These are phyloP conservation scores for Incumbomyces delicatus DNA, from an alignment of 2,329 filamentous ascomycete species.

Conservation along the genomic window DNA sequence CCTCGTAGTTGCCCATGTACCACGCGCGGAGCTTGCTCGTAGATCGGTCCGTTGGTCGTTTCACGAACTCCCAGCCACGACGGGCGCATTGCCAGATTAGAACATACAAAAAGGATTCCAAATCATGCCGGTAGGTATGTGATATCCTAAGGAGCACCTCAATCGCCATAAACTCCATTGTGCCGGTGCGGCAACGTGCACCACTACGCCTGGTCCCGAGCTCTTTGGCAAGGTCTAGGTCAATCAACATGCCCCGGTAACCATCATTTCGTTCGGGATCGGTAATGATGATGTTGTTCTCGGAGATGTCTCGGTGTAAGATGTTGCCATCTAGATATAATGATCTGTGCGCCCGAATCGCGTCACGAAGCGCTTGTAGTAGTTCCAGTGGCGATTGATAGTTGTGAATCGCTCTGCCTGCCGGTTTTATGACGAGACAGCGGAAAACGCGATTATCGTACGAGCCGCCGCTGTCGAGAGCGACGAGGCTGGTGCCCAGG, in stretches of 20 bases:
- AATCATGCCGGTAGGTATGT: neutral
- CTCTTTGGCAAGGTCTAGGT: constrained; percentile 27
- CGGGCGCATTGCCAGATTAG: too few relatives aligned
- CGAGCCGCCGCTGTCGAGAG: neutral
- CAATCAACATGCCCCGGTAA: constrained; percentile 27
- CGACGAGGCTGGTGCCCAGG: neutral
- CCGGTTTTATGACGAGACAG: constrained; percentile 25
- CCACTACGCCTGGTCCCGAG: constrained; percentile 9
- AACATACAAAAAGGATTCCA: neutral
- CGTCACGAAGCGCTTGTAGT: constrained; percentile 27
- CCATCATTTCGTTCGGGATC: constrained; percentile 7
- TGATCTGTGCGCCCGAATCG: constrained; percentile 29
- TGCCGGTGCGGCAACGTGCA: neutral
- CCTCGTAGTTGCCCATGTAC: too few relatives aligned
- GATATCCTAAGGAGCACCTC: neutral
- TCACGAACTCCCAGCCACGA: too few relatives aligned
- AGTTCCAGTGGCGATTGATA: constrained; percentile 26
- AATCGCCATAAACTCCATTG: neutral
- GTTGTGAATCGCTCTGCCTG: constrained; percentile 21
- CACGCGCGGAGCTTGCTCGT: too few relatives aligned
- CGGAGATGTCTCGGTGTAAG: constrained; percentile 30
- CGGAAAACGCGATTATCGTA: constrained; percentile 25
- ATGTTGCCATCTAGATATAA: constrained; percentile 26
- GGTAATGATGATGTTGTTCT: constrained; percentile 33
- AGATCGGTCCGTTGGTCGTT: too few relatives aligned